These are phyloP conservation scores for Irpex rosettiformis DNA, from an alignment of 1,284 basidiomycete species.

Conservation along the genomic window DNA sequence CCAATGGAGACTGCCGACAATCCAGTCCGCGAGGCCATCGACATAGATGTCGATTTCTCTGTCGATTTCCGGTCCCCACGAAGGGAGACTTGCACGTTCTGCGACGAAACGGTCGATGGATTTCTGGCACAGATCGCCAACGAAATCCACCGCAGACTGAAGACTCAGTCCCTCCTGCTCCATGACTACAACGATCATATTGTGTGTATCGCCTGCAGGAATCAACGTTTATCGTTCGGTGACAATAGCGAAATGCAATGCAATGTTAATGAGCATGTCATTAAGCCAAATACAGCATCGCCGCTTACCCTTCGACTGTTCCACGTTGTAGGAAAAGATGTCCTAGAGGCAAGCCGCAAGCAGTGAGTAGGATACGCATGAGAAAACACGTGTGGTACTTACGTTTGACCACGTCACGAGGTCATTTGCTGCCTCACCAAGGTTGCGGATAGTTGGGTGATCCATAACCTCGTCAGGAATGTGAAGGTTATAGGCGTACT, in stretches of 20 bases:
- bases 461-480: constrained; percentile 36
- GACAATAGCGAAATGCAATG: neutral
- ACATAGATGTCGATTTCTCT: constrained; percentile 32
- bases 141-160: constrained; percentile 39
- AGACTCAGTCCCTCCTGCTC: constrained; percentile 31
- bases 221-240: neutral
- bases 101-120: constrained; percentile 35
- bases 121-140: constrained; percentile 35
- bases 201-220: constrained; percentile 37
- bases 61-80: constrained; percentile 36
- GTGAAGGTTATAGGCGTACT: constrained; percentile 37
- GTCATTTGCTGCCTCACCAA: constrained; percentile 38
- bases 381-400: constrained; percentile 15
- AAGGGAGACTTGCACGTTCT: constrained; percentile 31
- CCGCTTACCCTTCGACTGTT: constrained; percentile 33
- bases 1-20: constrained; percentile 40
- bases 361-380: constrained; percentile 2
- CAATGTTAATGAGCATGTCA: constrained; percentile 1
- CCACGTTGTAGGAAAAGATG: constrained; percentile 42
- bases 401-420: constrained; percentile 41
- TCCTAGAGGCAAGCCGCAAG: constrained; percentile 26
- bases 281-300: neutral
- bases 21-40: constrained; percentile 36
- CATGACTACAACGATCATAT: constrained; percentile 39
- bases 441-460: constrained; percentile 33